phyloP scores from a whole-genome alignment of 2,329 filamentous ascomycete species.

The Dactylella cylindrospora region DNA sequence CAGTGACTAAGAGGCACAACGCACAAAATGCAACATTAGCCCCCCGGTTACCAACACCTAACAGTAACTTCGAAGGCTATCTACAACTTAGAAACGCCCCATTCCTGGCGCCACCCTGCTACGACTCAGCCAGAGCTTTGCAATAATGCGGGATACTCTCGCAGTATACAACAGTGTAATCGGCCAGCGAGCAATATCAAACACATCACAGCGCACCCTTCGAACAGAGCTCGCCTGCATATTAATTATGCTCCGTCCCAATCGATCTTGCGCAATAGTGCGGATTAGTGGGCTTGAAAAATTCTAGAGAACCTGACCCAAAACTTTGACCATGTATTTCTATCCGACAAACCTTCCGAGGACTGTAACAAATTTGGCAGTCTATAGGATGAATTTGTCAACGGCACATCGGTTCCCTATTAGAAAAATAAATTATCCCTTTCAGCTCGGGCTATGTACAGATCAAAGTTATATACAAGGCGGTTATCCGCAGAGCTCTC shows the following conservation, averaged over 20 bases:
- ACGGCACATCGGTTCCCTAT: conserved; percentile 17
- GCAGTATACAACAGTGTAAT: neutral
- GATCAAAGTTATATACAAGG: conserved; percentile 1
- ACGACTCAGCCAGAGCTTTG: conserved; percentile 10
- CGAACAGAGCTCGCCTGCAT: conserved; percentile 13
- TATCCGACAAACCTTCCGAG: conserved; percentile 1
- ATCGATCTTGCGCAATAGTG: neutral
- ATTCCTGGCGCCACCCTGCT: conserved; percentile 1
- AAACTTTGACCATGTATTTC: conserved; percentile 12
- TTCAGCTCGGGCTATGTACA: neutral
- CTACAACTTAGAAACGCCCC: conserved; percentile 18
- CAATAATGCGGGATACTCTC: conserved; percentile 15
- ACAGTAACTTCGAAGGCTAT: conserved; percentile 5
- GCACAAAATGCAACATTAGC: conserved; percentile 8
- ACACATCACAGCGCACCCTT: neutral
- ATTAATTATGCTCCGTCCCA: conserved; percentile 7
- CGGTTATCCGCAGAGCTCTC: neutral
- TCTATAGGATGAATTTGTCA: conserved; percentile 16
- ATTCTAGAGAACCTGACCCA: neutral
- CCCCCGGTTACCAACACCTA: no score
- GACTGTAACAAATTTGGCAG: conserved; percentile 12
- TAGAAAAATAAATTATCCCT: conserved; percentile 14
- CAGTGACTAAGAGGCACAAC: neutral
- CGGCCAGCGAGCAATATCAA: conserved; percentile 11
- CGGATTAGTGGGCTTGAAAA: neutral